Evolutionary conservation across 129 eudicot species (phyloP).

Genomic region (Chrysanthemum seticuspe): DNA sequence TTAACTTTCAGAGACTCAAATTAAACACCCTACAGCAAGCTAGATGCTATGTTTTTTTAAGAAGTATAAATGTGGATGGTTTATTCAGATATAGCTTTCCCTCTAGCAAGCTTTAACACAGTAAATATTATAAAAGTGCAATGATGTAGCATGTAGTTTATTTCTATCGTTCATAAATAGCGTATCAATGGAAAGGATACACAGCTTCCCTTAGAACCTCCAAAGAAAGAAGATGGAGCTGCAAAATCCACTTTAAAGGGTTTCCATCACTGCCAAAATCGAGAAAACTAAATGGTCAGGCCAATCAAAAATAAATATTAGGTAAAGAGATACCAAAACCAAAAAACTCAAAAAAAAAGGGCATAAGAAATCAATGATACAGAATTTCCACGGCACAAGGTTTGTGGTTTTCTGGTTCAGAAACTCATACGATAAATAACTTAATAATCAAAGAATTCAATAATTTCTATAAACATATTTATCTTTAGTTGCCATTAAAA

Average conservation of each 20-base stretch:
- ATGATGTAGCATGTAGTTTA: conserved; percentile 22
- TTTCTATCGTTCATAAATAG: conserved; percentile 6
- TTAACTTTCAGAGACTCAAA: conserved; percentile 12
- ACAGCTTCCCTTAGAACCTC: conserved; percentile 93
- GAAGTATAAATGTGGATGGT: neutral
- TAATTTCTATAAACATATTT: too few relatives aligned
- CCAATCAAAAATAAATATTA: conserved; percentile 16
- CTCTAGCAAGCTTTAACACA: conserved; percentile 11
- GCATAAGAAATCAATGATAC: neutral
- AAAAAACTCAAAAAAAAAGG: conserved; percentile 1
- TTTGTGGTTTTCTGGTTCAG: neutral
- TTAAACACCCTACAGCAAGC: conserved; percentile 16
- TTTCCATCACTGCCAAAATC: conserved; percentile 51
- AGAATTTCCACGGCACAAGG: neutral
- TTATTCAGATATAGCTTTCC: conserved; percentile 10
- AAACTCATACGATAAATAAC: neutral
- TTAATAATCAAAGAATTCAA: neutral
- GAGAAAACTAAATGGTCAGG: conserved; percentile 17
- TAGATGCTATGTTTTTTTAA: conserved; percentile 9
- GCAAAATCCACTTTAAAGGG: conserved; percentile 48
- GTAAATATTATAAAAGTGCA: neutral
- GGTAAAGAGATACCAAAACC: conserved; percentile 9
- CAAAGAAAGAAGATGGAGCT: conserved; percentile 92
- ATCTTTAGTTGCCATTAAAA: too few relatives aligned
- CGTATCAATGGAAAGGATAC: conserved; percentile 68